These are phyloP conservation scores for Erodium texanum DNA, from an alignment of 441 rosid genomes.

Conservation along the genomic window DNA sequence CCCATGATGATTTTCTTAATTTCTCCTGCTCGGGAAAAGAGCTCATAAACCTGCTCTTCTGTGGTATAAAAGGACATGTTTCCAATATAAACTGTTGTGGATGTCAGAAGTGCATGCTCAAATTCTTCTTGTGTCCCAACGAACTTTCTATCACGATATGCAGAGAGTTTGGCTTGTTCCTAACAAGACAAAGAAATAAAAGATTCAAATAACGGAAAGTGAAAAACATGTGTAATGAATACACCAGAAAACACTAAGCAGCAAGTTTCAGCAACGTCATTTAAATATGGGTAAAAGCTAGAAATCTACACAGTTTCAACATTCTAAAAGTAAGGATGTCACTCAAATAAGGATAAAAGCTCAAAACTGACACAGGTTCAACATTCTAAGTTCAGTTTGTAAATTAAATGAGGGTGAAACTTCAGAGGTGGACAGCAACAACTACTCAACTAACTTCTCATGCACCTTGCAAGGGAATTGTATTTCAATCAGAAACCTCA, in stretches of 20 bases:
- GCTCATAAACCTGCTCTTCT: slow-evolving; percentile 96
- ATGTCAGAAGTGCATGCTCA: slow-evolving; percentile 53
- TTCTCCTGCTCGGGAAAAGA: slow-evolving; percentile 86
- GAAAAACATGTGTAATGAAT: neutral
- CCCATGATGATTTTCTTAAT: slow-evolving; percentile 95
- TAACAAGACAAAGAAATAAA: slow-evolving; percentile 15
- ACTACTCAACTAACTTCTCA: no score
- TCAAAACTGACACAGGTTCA: neutral
- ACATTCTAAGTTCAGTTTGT: no score
- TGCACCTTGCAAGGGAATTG: no score
- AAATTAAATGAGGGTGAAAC: no score
- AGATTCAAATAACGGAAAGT: neutral
- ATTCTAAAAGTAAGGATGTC: neutral
- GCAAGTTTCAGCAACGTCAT: neutral
- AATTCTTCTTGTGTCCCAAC: slow-evolving; percentile 84
- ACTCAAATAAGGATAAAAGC: neutral
- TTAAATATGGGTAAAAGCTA: neutral
- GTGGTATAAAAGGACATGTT: slow-evolving; percentile 93
- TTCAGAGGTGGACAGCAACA: no score
- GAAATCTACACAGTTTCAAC: neutral
- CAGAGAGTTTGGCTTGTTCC: slow-evolving; percentile 79
- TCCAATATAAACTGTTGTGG: slow-evolving; percentile 72
- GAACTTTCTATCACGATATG: slow-evolving; percentile 73
- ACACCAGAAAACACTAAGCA: neutral
- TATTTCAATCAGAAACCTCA: no score